phyloP scores from a whole-genome alignment of 345 rosid genomes.

The Angophora floribunda region DNA sequence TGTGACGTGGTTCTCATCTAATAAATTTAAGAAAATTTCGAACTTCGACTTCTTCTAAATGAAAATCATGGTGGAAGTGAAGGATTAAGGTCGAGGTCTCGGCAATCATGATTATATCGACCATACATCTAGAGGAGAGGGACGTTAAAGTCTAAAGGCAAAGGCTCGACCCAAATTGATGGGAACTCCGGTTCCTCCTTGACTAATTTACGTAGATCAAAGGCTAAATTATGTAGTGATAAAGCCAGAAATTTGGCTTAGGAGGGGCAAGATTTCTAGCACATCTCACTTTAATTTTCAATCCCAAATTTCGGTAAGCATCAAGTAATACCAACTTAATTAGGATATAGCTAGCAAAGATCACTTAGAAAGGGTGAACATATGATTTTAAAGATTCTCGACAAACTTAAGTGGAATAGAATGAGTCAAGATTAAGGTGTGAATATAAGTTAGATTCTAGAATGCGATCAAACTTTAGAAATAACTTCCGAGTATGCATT shows the following conservation, averaged over 20 bases:
- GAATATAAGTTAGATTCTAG: no score
- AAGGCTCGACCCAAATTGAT: background rate
- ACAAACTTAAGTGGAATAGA: no score
- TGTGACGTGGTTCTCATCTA: background rate
- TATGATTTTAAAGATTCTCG: no score
- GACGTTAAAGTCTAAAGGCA: background rate
- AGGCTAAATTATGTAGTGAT: background rate
- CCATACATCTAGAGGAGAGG: background rate
- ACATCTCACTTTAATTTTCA: background rate
- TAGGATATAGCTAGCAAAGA: no score
- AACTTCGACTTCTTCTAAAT: background rate
- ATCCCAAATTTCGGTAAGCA: background rate
- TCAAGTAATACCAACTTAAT: background rate
- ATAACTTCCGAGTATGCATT: no score
- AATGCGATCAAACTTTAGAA: no score
- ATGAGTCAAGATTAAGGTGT: no score
- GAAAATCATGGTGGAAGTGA: background rate
- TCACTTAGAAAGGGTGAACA: no score
- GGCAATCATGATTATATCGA: background rate
- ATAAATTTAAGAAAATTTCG: background rate
- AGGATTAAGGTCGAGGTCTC: background rate
- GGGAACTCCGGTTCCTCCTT: background rate
- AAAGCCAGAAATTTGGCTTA: background rate
- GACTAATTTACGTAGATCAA: background rate
- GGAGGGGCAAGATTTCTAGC: background rate